Percentiles rank a stretch among this genome's conserved stretches.
Conservation (phyloP, 2,329 filamentous ascomycete genomes). For the Cyphellophora europaea region DNA sequence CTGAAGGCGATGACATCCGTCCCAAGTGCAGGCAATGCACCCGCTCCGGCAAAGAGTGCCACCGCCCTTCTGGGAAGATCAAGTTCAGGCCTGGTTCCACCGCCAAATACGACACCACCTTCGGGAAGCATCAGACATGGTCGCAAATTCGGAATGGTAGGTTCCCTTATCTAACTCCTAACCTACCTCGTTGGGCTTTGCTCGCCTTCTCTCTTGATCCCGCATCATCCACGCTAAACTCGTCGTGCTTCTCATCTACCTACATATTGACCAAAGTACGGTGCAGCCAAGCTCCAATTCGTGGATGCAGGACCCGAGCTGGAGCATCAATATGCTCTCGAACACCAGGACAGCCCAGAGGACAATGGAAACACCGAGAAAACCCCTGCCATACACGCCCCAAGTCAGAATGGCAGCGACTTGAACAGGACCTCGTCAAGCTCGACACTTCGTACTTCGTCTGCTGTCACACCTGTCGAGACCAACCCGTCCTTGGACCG, state of each 20-base stretch:
- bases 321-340: slow-evolving; percentile 17
- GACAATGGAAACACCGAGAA: slow-evolving; percentile 9
- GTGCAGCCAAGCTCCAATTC: slow-evolving; percentile 18
- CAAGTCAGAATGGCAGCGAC: no score
- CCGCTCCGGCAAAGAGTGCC: slow-evolving; percentile 14
- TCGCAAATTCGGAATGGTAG: slow-evolving; percentile 19
- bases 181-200: slow-evolving; percentile 4
- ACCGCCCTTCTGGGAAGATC: slow-evolving; percentile 15
- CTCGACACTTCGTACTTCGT: no score
- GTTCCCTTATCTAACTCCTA: slow-evolving; percentile 3
- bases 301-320: slow-evolving; percentile 18
- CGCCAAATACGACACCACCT: slow-evolving; percentile 17
- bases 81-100: slow-evolving; percentile 19
- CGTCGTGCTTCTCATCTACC: no score
- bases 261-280: no score
- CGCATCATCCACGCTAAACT: slow-evolving; percentile 1
- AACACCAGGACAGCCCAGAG: no score
- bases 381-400: no score
- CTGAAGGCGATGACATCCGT: slow-evolving; percentile 17
- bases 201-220: slow-evolving; percentile 4
- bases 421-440: no score
- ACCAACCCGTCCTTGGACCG: no score
- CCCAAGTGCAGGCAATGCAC: slow-evolving; percentile 19
- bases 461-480: no score
- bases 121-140: slow-evolving; percentile 19